Evolutionary conservation across 2,329 filamentous ascomycete genomes (phyloP).

Genomic region (Phialemoniopsis sp.): DNA sequence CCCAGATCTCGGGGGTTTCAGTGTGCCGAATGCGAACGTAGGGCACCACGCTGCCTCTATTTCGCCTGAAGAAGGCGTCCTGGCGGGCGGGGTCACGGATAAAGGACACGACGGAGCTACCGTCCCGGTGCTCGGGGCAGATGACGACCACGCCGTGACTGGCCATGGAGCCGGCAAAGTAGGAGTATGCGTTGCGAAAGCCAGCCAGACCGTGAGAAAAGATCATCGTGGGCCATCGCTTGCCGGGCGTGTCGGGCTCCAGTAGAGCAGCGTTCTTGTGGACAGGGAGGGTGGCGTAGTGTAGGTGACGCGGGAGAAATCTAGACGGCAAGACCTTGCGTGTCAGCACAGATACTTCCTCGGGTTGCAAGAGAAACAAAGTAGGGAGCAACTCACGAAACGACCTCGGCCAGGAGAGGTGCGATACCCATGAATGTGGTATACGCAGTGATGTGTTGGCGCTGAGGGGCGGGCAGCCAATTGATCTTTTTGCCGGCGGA

Average conservation of each 20-base stretch:
- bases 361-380: too few relatives aligned
- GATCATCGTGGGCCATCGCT: constrained; percentile 74
- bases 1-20: constrained; percentile 61
- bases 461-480: constrained; percentile 77
- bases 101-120: constrained; percentile 71
- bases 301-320: constrained; percentile 65
- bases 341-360: too few relatives aligned
- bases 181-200: constrained; percentile 80
- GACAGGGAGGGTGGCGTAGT: constrained; percentile 70
- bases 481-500: constrained; percentile 56
- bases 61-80: constrained; percentile 26
- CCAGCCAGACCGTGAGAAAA: constrained; percentile 86
- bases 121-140: constrained; percentile 79
- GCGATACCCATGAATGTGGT: constrained; percentile 70
- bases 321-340: constrained; percentile 37
- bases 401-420: constrained; percentile 49
- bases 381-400: constrained; percentile 45
- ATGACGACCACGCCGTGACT: constrained; percentile 78
- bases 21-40: constrained; percentile 58
- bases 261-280: constrained; percentile 66
- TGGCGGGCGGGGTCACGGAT: constrained; percentile 58
- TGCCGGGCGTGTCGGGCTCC: constrained; percentile 36
- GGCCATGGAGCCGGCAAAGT: constrained; percentile 72
- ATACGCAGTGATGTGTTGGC: constrained; percentile 70
- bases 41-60: constrained; percentile 30